These are phyloP conservation scores for Loxodes magnus DNA, from an alignment of 73 alveolate genomes.

Conservation along the genomic window DNA sequence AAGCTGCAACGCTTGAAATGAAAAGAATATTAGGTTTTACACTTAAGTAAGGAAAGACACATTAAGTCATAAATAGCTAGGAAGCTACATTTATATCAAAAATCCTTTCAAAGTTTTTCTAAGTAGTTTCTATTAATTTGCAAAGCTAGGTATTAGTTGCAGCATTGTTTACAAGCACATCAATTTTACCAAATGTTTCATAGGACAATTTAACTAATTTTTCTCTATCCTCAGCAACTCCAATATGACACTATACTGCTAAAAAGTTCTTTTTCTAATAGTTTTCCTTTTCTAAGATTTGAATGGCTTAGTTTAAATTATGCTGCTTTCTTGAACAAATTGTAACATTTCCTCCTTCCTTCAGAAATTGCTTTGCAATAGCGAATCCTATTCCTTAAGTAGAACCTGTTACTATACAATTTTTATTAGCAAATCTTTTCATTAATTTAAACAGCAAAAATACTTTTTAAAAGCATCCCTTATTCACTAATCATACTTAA, in stretches of 20 bases:
- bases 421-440: conserved; percentile 51
- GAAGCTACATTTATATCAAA: conserved; percentile 65
- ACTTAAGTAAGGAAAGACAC: conserved; percentile 46
- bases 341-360: conserved; percentile 74
- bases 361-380: conserved; percentile 66
- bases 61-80: conserved; percentile 48
- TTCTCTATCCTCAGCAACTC: conserved; percentile 61
- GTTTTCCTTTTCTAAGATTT: no score
- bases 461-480: no score
- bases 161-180: conserved; percentile 71
- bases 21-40: conserved; percentile 41
- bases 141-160: conserved; percentile 73
- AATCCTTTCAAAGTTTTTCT: conserved; percentile 60
- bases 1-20: conserved; percentile 54
- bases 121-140: conserved; percentile 44
- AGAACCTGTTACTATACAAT: conserved; percentile 69
- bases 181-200: conserved; percentile 66
- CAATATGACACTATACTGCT: conserved; percentile 68
- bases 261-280: conserved; percentile 37
- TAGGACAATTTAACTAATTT: conserved; percentile 36
- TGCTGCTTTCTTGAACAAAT: conserved; percentile 62
- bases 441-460: no score
- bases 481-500: no score
- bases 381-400: conserved; percentile 82
- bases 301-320: conserved; percentile 58